Evolutionary conservation across 1,284 basidiomycete species (phyloP), one percentile per base, ranked within the genome.

Genomic region (Baeospora myosura): DNA sequence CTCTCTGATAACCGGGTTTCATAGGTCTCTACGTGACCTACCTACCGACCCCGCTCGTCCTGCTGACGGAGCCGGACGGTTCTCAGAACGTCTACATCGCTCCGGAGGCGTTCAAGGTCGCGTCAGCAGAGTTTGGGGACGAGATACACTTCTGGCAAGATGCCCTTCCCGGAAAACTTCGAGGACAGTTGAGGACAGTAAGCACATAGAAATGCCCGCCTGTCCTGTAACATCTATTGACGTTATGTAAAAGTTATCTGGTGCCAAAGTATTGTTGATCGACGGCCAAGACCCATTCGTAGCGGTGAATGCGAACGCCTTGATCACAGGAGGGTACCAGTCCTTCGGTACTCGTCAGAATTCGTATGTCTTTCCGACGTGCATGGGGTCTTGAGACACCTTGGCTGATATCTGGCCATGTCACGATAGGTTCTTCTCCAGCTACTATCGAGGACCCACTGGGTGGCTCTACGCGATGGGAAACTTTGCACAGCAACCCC

Each of bases 391-490:
- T 24, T n/a, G n/a, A n/a, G n/a, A n/a, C n/a, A n/a, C n/a, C n/a
- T n/a, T n/a, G 26, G 12, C 3, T 26, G 6, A 16, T 22, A 20
- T 16, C 42, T 24, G 22, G 21, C 25, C 28, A 14, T 36, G 17
- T 40, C 24, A 33, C 24, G 7, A 28, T 30, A 70, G 68, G 5
- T 71, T 68, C 52, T 71, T 71, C 53, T 55, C 69, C 4, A 69
- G 55, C 40, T 71, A 71, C 42, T 56, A 60, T 21, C 47, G 59
- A 16, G 56, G 52, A 8, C 54, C 64, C 3, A 50, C 51, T 5
- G 68, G 70, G 3, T 80, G 76, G 76, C 66, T 59, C 2, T 82
- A 82, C 49, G 54, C 68, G 45, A 65, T 80, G 68, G 78, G 78
- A 12, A 74, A 80, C 45, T 81, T 81, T 53, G 78, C 77, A 1